Conservation (phyloP, 305 asterid species). For the Vinca major region DNA sequence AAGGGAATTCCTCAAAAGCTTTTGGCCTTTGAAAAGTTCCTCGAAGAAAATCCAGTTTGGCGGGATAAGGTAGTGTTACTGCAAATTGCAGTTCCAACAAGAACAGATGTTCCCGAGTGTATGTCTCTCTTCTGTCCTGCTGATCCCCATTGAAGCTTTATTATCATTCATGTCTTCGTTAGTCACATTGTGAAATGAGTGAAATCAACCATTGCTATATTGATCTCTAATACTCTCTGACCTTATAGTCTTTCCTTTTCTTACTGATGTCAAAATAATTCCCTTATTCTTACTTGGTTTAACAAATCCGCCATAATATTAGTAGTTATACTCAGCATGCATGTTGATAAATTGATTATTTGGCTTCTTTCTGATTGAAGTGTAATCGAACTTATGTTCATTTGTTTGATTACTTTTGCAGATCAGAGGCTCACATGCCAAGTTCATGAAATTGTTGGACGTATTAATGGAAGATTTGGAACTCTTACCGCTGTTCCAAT, state of each 20-base stretch:
- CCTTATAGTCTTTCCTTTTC: background rate
- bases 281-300: background rate
- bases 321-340: background rate
- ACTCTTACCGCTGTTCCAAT: constrained; percentile 72
- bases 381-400: background rate
- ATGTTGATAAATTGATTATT: background rate
- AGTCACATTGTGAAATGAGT: background rate
- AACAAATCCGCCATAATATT: background rate
- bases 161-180: constrained; percentile 9
- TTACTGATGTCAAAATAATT: background rate
- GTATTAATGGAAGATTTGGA: constrained; percentile 93
- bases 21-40: constrained; percentile 91
- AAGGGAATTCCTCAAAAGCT: constrained; percentile 95
- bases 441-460: constrained; percentile 93
- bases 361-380: background rate
- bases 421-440: constrained; percentile 70
- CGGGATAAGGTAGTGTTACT: constrained; percentile 76
- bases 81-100: constrained; percentile 94
- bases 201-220: background rate
- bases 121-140: constrained; percentile 31
- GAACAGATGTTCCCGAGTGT: constrained; percentile 98
- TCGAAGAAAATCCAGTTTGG: constrained; percentile 91
- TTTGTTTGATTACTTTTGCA: constrained; percentile 4
- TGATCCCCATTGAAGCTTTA: constrained; percentile 12
- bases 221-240: background rate